phyloP scores from a whole-genome alignment of 1,284 basidiomycete species.

The Golubevia pallescens region DNA sequence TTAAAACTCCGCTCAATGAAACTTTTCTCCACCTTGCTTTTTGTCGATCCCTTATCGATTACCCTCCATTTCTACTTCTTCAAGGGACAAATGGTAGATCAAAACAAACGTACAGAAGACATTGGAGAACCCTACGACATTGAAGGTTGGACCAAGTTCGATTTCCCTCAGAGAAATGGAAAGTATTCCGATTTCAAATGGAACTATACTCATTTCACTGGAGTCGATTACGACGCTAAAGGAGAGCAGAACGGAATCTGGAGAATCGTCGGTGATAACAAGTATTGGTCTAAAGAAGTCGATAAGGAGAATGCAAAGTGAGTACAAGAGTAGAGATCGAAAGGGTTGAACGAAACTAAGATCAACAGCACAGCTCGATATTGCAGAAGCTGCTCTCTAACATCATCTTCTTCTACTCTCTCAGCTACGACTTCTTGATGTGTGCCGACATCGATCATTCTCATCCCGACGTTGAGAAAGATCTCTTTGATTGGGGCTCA shows the following conservation, averaged over 20 bases:
- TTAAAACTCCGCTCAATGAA: too few relatives aligned
- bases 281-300: conserved; percentile 66
- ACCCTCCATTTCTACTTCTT: too few relatives aligned
- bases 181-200: conserved; percentile 71
- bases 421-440: conserved; percentile 12
- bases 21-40: too few relatives aligned
- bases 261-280: conserved; percentile 67
- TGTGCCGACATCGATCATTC: conserved; percentile 74
- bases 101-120: conserved; percentile 27
- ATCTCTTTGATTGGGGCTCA: conserved; percentile 68
- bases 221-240: conserved; percentile 84
- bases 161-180: conserved; percentile 77
- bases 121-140: conserved; percentile 33
- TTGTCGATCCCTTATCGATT: too few relatives aligned
- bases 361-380: too few relatives aligned
- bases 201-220: conserved; percentile 66
- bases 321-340: too few relatives aligned
- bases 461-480: conserved; percentile 74
- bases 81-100: conserved; percentile 31
- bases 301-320: conserved; percentile 64
- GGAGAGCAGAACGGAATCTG: conserved; percentile 73
- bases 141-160: conserved; percentile 69
- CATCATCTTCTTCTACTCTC: too few relatives aligned
- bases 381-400: too few relatives aligned
- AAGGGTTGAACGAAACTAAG: too few relatives aligned